Percentiles rank a stretch among this genome's conserved stretches.
These are phyloP conservation scores for Cordyceps tenuipes DNA, from an alignment of 2,329 filamentous ascomycete species.

Conservation along the genomic window DNA sequence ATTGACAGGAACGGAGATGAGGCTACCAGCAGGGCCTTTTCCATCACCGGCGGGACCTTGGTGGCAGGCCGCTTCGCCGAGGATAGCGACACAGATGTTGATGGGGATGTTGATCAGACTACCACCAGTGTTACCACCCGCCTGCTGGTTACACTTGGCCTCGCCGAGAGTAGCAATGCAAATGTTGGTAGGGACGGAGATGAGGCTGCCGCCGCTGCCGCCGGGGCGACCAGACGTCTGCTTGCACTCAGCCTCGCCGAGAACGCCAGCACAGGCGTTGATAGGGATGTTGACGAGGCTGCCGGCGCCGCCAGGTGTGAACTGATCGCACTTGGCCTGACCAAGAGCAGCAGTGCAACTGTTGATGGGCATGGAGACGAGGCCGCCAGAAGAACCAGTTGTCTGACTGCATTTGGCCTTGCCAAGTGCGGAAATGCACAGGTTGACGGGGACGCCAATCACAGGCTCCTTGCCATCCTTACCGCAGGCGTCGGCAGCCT, in stretches of 20 bases:
- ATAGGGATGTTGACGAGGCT: conserved; percentile 1
- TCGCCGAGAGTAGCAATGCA: background rate
- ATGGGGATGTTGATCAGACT: background rate
- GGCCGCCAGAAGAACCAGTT: background rate
- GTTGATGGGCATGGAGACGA: background rate
- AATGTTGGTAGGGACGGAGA: background rate
- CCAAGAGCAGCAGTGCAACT: background rate
- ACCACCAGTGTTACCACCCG: background rate
- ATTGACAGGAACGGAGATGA: conserved; percentile 5
- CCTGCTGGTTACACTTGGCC: conserved; percentile 1
- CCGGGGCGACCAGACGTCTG: background rate
- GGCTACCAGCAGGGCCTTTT: background rate
- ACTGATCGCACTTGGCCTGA: background rate
- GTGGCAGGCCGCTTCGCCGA: background rate
- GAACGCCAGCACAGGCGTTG: background rate
- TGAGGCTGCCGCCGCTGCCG: background rate
- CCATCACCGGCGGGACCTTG: background rate
- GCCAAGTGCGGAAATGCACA: background rate
- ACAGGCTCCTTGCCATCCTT: background rate
- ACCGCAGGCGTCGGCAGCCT: too few species aligned
- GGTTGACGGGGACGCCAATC: background rate
- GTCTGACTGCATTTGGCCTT: background rate
- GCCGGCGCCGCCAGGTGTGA: background rate
- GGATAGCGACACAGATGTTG: background rate
- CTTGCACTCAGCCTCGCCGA: conserved; percentile 6